phyloP scores from a whole-genome alignment of 805 yeast species.

The Grigorovia transvaalensis region DNA sequence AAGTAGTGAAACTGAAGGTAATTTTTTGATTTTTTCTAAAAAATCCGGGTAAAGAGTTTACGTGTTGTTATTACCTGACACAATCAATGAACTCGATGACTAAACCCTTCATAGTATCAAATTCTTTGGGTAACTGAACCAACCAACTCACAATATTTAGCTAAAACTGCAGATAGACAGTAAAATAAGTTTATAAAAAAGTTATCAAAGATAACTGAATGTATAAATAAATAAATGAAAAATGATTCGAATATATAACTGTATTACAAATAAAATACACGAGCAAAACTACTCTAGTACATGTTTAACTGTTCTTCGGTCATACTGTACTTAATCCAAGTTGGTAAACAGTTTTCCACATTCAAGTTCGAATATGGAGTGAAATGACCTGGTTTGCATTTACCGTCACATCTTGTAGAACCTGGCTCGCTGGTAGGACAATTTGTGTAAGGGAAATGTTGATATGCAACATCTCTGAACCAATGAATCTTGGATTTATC shows the following conservation, averaged over 20 bases:
- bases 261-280: too few relatives aligned
- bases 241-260: too few relatives aligned
- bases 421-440: constrained; percentile 44
- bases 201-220: too few relatives aligned
- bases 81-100: background rate
- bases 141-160: too few relatives aligned
- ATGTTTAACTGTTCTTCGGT: constrained; percentile 20
- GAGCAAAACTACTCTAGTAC: constrained; percentile 7
- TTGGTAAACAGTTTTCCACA: constrained; percentile 67
- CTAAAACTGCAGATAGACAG: too few relatives aligned
- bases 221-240: too few relatives aligned
- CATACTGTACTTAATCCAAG: constrained; percentile 49
- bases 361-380: constrained; percentile 39
- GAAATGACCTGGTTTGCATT: constrained; percentile 48
- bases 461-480: constrained; percentile 79
- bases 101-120: too few relatives aligned
- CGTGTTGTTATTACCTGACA: background rate
- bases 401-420: constrained; percentile 36
- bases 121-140: too few relatives aligned
- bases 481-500: constrained; percentile 65
- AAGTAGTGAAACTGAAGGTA: background rate
- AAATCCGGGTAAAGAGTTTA: background rate
- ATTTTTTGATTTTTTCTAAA: too few relatives aligned
- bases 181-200: too few relatives aligned
- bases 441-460: constrained; percentile 63